Base-by-base conservation (phyloP, 2,329 filamentous ascomycete genomes). In the Aspergillus neoniger region DNA sequence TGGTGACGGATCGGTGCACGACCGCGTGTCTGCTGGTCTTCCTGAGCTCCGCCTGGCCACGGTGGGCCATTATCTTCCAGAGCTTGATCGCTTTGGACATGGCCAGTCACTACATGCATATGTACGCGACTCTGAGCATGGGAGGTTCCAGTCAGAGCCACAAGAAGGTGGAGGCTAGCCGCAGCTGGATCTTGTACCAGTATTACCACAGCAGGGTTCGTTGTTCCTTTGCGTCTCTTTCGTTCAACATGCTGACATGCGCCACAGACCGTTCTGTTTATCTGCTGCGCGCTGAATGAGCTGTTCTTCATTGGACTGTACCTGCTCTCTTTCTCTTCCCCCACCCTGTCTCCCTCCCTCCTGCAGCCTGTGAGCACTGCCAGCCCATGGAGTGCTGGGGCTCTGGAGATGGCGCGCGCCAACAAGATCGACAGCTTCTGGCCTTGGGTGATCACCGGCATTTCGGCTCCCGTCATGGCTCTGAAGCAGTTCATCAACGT, bases 1-100 rank as follows among this genome's bases (percentile, higher is more conserved):
- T 99, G 95, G 94, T 99, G 63, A 99, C 95, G 17, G 95, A 99
- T 79, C 90, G 95, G 62, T 98, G 95, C 83, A 98, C 94, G 30
- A 99, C 95, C 3, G 88, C 94, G 2, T 99, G 95, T 77, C 81
- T 99, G 69, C 86, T 99, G 52, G 93, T 98, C 54, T 99, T 98
- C 81, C 81, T 99, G 64, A 92, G 91, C 43, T 96, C 92, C 14
- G 95, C 95, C 19, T 99, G 96, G 80, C 95, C 95, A 4, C 87
- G 93, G 59, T 98, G 92, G 89, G 88, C 91, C 66, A 92, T 98
- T 68, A 74, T 98, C 61, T 99, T 99, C 84, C 95, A 99, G 81
- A 87, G 89, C 48, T 81, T 99, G 72, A 96, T 99, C 77, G 90
- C 90, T 58, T 81, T 99, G 70, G 95, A 99, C 78, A 85, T 99